Conservation (phyloP, 768 basidiomycete genomes). For the Tricholomella constricta region DNA sequence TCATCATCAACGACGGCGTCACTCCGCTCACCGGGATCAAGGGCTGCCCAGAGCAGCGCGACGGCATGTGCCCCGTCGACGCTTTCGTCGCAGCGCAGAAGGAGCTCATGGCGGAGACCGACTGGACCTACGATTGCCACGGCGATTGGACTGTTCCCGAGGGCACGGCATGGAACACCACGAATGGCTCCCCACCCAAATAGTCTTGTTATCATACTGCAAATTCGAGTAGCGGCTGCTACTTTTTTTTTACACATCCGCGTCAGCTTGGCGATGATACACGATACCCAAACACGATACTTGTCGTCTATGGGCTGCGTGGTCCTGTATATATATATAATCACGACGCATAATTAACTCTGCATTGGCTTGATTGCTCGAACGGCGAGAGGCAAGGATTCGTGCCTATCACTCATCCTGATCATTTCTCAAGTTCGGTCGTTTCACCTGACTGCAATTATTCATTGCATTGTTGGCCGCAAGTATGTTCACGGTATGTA, state of each 20-base stretch:
- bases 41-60: slow-evolving; percentile 70
- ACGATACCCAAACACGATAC: no score
- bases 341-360: background rate
- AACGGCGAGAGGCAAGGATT: no score
- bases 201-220: no score
- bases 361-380: no score
- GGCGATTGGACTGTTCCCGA: slow-evolving; percentile 75
- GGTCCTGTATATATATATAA: background rate
- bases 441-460: no score
- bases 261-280: no score
- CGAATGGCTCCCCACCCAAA: slow-evolving; percentile 63
- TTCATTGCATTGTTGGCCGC: no score
- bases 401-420: no score
- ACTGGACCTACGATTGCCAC: slow-evolving; percentile 76
- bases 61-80: slow-evolving; percentile 78
- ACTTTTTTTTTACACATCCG: no score
- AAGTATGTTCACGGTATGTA: no score
- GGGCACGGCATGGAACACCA: slow-evolving; percentile 72
- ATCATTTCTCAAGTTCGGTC: no score
- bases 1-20: slow-evolving; percentile 88
- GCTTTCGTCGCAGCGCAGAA: slow-evolving; percentile 72
- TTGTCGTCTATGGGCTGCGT: background rate
- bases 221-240: no score
- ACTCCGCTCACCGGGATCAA: slow-evolving; percentile 76
- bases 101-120: slow-evolving; percentile 61